phyloP scores from a whole-genome alignment of 768 basidiomycete genomes.

The Hydnomerulius pinastri region DNA sequence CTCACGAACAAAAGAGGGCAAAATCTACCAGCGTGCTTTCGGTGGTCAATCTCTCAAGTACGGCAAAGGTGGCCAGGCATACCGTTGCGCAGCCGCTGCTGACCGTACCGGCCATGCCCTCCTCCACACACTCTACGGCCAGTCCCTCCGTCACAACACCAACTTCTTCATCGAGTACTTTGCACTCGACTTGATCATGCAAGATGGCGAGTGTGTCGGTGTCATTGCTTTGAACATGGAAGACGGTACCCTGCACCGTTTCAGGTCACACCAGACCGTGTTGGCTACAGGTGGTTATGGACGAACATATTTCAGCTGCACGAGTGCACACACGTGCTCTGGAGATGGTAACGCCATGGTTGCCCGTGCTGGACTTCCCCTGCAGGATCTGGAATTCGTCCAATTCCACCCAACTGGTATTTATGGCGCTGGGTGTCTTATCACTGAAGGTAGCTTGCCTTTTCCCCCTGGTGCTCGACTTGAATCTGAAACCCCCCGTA shows the following conservation, averaged over 20 bases:
- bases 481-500: conserved; percentile 28
- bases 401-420: conserved; percentile 99
- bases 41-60: conserved; percentile 97
- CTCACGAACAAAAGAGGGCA: conserved; percentile 97
- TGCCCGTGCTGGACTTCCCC: conserved; percentile 89
- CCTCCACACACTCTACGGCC: conserved; percentile 98
- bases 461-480: neutral
- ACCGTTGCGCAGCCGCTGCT: conserved; percentile 97
- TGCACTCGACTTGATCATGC: conserved; percentile 98
- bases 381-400: conserved; percentile 98
- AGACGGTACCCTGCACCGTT: conserved; percentile 97
- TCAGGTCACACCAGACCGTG: conserved; percentile 98
- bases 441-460: conserved; percentile 80
- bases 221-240: conserved; percentile 99
- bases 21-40: conserved; percentile 99
- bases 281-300: conserved; percentile 98
- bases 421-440: conserved; percentile 98
- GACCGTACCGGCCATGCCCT: conserved; percentile 99
- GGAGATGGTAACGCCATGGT: conserved; percentile 99
- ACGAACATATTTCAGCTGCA: conserved; percentile 97
- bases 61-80: conserved; percentile 98
- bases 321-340: conserved; percentile 97
- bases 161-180: conserved; percentile 99
- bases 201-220: conserved; percentile 98
- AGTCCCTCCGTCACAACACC: conserved; percentile 98